Conservation (phyloP, 2,329 filamentous ascomycete species). For the Fusarium falciforme region DNA sequence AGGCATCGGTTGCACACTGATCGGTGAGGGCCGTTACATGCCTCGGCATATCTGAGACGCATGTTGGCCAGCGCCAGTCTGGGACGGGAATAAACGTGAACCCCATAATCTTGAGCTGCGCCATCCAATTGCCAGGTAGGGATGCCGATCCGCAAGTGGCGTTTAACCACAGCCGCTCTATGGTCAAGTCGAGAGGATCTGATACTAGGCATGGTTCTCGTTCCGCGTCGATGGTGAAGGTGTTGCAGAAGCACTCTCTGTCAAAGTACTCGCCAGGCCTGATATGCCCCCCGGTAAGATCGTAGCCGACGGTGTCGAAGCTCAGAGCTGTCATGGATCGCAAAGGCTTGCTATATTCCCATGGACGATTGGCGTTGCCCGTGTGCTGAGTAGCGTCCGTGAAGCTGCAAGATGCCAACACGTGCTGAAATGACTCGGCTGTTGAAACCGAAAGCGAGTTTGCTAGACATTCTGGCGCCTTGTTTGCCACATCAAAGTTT, state of each 20-base stretch:
- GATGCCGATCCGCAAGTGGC: constrained; percentile 15
- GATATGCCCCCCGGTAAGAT: not conserved
- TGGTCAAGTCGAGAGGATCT: not conserved
- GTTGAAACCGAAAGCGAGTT: not conserved
- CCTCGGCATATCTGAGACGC: not conserved
- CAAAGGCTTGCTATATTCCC: constrained; percentile 13
- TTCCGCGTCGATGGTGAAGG: not conserved
- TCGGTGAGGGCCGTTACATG: not conserved
- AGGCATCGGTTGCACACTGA: not conserved
- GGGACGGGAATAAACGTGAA: not conserved
- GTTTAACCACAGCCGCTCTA: constrained; percentile 18
- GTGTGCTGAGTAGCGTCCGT: not conserved
- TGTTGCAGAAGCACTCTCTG: constrained; percentile 22
- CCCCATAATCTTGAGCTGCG: not conserved
- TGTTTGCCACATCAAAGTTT: not conserved
- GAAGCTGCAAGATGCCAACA: constrained; percentile 22
- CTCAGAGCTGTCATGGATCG: constrained; percentile 12
- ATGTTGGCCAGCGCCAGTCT: not conserved
- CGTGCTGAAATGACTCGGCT: constrained; percentile 5
- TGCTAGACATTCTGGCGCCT: constrained; percentile 20
- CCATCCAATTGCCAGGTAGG: not conserved
- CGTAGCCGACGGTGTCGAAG: constrained; percentile 22
- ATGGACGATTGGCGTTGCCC: constrained; percentile 26
- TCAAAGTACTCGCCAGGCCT: constrained; percentile 20
- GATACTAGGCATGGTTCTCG: constrained; percentile 11